Base-by-base conservation (phyloP, 179 eudicot genomes). In the Beta macrorhiza region DNA sequence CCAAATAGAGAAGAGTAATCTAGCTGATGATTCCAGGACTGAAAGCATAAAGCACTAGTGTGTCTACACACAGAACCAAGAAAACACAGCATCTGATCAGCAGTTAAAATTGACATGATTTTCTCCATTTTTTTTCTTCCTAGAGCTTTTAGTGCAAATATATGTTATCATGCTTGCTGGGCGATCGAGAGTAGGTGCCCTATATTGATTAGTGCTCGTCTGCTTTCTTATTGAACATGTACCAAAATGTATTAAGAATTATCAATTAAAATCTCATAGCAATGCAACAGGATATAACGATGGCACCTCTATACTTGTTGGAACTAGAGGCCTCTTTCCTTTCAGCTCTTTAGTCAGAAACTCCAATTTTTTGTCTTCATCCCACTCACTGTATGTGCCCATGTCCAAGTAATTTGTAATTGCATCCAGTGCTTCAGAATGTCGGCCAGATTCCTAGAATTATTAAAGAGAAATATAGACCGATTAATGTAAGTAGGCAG, bases 271-370 rank as follows among this genome's bases (percentile, higher is more conserved):
- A 17, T 17, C 49, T 49, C 16, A 52, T 52, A 52, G 11, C 59
- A 22, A 62, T 49, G 37, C 4, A 51, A 44, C 45, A n/a, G 19
- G 63, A 17, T 67, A 63, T 49, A 52, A 65, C 83, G 20, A 77
- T 20, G 49, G 64, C 83, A 94, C 98, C 93, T 93, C 86, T 64
- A 91, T 94, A 67, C 86, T 83, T 78, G 84, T 82, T 78, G 97
- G 96, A 77, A 94, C 90, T 63, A 93, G 82, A 78, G 98, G 98
- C 84, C 98, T 89, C 89, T 94, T 93, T 78, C 97, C 93, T 84
- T 93, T 94, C 62, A 94, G 87, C 88, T 94, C 98, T 83, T 79
- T 94, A 0, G 90, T 86, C 64, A 94, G 90, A 77, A 94, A 94
- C 17, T 92, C 97, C 32, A 94, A 82, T 85, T 82, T 93, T 82